Evolutionary conservation across 108 stramenopile species (phyloP), one percentile per base, ranked within the genome.

Genomic region (Nannochloropsis salina): DNA sequence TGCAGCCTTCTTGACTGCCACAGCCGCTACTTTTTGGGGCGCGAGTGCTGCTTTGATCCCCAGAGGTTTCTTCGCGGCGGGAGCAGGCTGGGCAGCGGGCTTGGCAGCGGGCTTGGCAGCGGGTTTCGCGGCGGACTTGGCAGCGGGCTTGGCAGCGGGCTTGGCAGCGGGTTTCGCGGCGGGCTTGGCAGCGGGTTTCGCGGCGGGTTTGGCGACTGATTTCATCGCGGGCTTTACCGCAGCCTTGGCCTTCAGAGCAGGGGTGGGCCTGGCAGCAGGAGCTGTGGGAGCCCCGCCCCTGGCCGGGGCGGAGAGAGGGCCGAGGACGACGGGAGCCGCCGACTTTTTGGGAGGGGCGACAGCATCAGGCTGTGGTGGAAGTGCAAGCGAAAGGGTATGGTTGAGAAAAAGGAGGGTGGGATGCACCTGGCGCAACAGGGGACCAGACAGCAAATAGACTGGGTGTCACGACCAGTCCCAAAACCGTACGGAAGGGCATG

Each of bases 331-430:
- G 61, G 61, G 61, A 6, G 61, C 61, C 20, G 61, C 15, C 3
- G 61, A 15, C 61, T 74, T 74, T n/a, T 74, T 74, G 61, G 61
- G 61, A n/a, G 61, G 61, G n/a, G 61, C 61, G 61, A 74, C 6
- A n/a, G 61, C n/a, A 15, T 2, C 61, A n/a, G n/a, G 20, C 61
- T 74, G 61, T n/a, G 31, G 31, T 31, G 0, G 31, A 31, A 31
- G 31, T 31, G 31, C 31, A 31, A 31, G 31, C 31, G 31, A 31
- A 31, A 31, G 31, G 31, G 31, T 31, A 31, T 31, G 31, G 31
- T 31, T 31, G 31, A 31, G 31, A 31, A 31, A 31, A 31, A 31
- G 31, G 31, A 31, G 31, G 31, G 31, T 31, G 31, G 0, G 31
- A 31, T 31, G 31, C 31, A 31, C 31, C 31, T 31, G 31, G 31